These are phyloP conservation scores for Amylostereum areolatum DNA, from an alignment of 1,284 basidiomycete genomes.

Conservation along the genomic window DNA sequence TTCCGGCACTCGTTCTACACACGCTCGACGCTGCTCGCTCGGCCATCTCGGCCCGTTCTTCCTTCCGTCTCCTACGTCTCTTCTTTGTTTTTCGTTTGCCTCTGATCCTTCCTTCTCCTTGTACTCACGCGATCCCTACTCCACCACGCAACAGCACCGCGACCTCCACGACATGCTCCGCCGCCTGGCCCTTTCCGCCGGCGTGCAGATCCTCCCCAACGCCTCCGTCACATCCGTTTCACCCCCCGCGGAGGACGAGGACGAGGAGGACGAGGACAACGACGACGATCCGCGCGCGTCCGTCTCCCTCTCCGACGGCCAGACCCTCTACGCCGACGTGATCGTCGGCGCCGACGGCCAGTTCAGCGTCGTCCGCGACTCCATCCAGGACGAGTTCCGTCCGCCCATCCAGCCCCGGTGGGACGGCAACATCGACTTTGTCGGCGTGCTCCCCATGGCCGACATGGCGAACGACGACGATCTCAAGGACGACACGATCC, in stretches of 20 bases:
- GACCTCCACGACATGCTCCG: too few relatives aligned
- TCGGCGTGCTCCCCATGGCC: constrained; percentile 13
- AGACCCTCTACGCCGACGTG: constrained; percentile 30
- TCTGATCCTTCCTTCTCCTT: too few relatives aligned
- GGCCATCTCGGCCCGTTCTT: too few relatives aligned
- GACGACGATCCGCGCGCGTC: constrained; percentile 2
- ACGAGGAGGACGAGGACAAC: too few relatives aligned
- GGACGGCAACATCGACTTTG: constrained; percentile 15
- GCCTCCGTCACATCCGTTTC: background rate
- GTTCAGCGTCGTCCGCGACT: constrained; percentile 22
- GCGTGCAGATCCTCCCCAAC: background rate
- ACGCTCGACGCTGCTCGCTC: too few relatives aligned
- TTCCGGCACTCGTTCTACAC: too few relatives aligned
- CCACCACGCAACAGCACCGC: background rate
- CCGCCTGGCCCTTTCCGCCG: too few relatives aligned
- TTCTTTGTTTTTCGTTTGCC: too few relatives aligned
- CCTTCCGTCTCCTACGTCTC: too few relatives aligned
- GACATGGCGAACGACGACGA: background rate
- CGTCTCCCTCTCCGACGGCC: constrained; percentile 28
- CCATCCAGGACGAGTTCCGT: constrained; percentile 19
- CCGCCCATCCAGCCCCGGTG: constrained; percentile 11
- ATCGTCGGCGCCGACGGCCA: constrained; percentile 37
- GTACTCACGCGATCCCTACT: too few relatives aligned
- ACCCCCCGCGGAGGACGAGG: background rate
- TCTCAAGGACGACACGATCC: background rate